Evolutionary conservation across 164 flowering plant species (phyloP), one percentile per base, ranked within the genome.

Genomic region (Vitis amurensis): DNA sequence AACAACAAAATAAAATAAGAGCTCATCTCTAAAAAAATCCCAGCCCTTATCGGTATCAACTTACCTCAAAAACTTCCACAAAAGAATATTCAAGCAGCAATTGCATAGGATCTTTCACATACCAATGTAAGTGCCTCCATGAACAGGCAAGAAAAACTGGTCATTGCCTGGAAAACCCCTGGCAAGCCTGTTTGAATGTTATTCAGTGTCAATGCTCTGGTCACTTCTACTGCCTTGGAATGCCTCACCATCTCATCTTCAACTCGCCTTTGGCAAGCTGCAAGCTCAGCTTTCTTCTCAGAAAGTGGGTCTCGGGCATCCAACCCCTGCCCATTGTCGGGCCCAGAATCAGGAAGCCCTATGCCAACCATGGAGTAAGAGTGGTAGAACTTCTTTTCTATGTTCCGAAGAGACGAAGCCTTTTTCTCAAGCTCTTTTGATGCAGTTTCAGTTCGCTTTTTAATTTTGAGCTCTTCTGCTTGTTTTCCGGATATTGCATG

Each of bases 141-240:
- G 52, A 89, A 88, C 51, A 93, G 69, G 63, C 83, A 63, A 23
- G 99, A 91, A 82, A 96, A 96, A 55, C 89, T 88, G 4, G 95
- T 86, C 86, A 96, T 75, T 55, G 99, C 93, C 77, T 91, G 98
- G 67, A 96, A 96, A 48, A 96, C 99, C 55, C 97, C 97, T 0
- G 99, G 99, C 70, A 96, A 76, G 17, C 98, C 99, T 8, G 99
- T 96, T 67, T 96, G 99, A 56, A 96, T 84, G 77, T 91, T 89
- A 66, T 90, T 93, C 66, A 93, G 79, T 6, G 99, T 93, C 98
- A 93, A 90, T 16, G 99, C 92, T 78, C 97, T 76, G 0, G 99
- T 96, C 58, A 92, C 97, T 87, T 96, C 97, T 3, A 89, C 91
- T 8, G 99, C 97, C 81, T 86, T 93, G 29, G 86, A 67, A 71